These are phyloP conservation scores for Gracilaria domingensis DNA, from an alignment of 23 red algal species.

Conservation along the genomic window DNA sequence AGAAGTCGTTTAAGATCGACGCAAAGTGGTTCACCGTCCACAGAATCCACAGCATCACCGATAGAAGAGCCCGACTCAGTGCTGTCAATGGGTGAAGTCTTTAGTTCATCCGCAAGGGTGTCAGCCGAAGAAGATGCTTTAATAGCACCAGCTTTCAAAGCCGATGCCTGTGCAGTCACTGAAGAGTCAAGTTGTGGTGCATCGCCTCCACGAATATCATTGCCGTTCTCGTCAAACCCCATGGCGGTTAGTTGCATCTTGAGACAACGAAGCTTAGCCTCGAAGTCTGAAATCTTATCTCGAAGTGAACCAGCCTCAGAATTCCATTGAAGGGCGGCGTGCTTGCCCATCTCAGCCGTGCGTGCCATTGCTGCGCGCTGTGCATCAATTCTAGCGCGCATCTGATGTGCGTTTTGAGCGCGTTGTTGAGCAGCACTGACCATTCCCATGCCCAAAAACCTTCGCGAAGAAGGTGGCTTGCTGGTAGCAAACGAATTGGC, in stretches of 20 bases:
- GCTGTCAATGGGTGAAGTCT: slow-evolving; percentile 67
- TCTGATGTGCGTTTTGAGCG: slow-evolving; percentile 8
- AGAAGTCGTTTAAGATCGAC: slow-evolving; percentile 29
- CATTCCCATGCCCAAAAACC: slow-evolving; percentile 55
- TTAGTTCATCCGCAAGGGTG: slow-evolving; percentile 35
- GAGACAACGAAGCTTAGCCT: slow-evolving; percentile 55
- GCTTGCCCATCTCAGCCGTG: slow-evolving; percentile 29
- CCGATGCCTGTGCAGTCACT: too few relatives aligned
- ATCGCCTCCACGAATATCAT: slow-evolving; percentile 37
- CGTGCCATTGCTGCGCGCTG: slow-evolving; percentile 46
- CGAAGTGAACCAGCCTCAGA: slow-evolving; percentile 52
- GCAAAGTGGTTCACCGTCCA: slow-evolving; percentile 31
- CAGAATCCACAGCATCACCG: slow-evolving; percentile 40
- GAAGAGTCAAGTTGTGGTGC: not conserved
- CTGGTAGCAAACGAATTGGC: not conserved
- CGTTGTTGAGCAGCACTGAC: slow-evolving; percentile 41
- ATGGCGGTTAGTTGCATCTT: slow-evolving; percentile 61
- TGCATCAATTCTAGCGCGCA: slow-evolving; percentile 42
- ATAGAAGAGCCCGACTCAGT: slow-evolving; percentile 60
- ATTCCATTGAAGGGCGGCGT: slow-evolving; percentile 27
- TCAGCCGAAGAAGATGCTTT: slow-evolving; percentile 6
- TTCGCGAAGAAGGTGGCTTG: not conserved
- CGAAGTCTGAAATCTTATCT: slow-evolving; percentile 63
- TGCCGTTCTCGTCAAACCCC: slow-evolving; percentile 62
- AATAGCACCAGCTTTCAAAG: not conserved